Base-by-base conservation (phyloP, 78 protist genomes). In the Tieghemostelium lacteum region DNA sequence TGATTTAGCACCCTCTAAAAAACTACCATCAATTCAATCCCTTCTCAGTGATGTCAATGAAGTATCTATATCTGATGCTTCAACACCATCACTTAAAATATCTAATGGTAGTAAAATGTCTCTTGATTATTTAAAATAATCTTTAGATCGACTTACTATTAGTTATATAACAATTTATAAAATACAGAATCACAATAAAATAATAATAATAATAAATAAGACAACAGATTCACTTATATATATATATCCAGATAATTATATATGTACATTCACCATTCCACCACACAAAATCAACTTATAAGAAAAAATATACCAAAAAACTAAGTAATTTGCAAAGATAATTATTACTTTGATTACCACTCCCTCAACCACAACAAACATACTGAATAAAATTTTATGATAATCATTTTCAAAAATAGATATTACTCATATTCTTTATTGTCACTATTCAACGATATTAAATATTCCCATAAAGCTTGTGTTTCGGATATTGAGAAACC, bases 1-100 rank as follows among this genome's bases (percentile, higher is more conserved):
- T 31, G 12, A 20, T 39, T 29, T 34, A 39, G 19, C 52, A 22
- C 2, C 45, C 10, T 28, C 55, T 29, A 29, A 72, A 19, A 63
- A 55, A 66, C 28, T 77, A 52, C 88, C 88, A 42, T 77, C 88
- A 10, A 77, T 77, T 28, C 75, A 77, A 31, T 63, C 75, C 39
- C 50, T 77, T 16, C 52, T 77, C 5, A 77, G 61, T 65, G 65
- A 77, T 52, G 88, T 77, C 26, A 77, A 65, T 65, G 65, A 77
- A n/a, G 75, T 77, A 36, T 16, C 71, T 49, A 36, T 37, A 50
- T 33, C 63, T 36, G 78, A 72, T 40, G 29, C 6, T 19, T 54
- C 78, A 72, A 54, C 17, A 22, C 34, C 78, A 72, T 54, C 22
- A 7, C 26, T 42, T n/a, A n/a, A n/a, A n/a, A n/a, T n/a, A n/a